Percentiles rank a stretch among this genome's conserved stretches.
Evolutionary conservation across 2,329 filamentous ascomycete genomes (phyloP).

Genomic region (Colletotrichum lentis): DNA sequence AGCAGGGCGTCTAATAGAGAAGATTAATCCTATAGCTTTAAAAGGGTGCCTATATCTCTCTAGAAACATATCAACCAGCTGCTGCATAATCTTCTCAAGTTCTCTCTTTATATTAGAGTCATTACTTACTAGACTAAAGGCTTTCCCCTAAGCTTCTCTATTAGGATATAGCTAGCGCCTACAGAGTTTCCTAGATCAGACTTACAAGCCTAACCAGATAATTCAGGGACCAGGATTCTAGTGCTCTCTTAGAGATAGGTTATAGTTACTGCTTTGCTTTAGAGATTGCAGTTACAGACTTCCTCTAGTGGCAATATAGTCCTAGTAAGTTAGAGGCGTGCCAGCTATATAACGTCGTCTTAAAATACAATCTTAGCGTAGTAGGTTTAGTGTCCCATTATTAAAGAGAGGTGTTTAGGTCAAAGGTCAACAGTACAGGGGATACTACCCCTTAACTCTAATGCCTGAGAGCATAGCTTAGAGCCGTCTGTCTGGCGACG

Average conservation of each 20-base stretch:
- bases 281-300: constrained; percentile 42
- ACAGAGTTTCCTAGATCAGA: constrained; percentile 45
- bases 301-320: constrained; percentile 39
- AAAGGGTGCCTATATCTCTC: constrained; percentile 48
- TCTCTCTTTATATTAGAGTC: constrained; percentile 43
- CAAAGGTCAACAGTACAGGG: constrained; percentile 40
- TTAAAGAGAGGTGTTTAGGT: constrained; percentile 37
- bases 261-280: constrained; percentile 43
- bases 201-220: constrained; percentile 45
- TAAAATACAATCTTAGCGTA: constrained; percentile 44
- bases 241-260: constrained; percentile 39
- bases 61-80: constrained; percentile 46
- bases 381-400: constrained; percentile 44
- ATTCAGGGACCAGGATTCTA: neutral
- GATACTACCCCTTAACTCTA: constrained; percentile 33
- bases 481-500: constrained; percentile 35
- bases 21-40: constrained; percentile 41
- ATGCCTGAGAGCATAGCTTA: constrained; percentile 40
- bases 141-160: constrained; percentile 51
- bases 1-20: neutral
- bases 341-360: constrained; percentile 43
- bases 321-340: constrained; percentile 40
- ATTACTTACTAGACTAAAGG: constrained; percentile 48
- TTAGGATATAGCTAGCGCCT: constrained; percentile 52
- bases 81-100: constrained; percentile 45